Evolutionary conservation across 306 rosid species (phyloP).

Genomic region (Cucurbita argyrosperma): DNA sequence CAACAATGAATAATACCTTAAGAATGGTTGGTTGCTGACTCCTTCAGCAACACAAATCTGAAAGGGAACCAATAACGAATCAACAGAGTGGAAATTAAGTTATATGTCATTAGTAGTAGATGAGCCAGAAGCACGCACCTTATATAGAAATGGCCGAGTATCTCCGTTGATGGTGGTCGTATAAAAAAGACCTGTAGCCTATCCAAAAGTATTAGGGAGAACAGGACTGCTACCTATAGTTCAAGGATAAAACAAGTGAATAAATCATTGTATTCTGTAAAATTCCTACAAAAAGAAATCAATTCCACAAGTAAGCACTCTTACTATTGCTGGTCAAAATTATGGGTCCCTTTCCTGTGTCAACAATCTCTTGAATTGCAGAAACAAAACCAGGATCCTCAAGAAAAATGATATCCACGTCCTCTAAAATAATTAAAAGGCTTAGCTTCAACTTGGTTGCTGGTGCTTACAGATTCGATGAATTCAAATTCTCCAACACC

Average conservation of each 20-base stretch:
- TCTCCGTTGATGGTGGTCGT: constrained; percentile 44
- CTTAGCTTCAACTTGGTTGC: constrained; percentile 20
- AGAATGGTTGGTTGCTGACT: constrained; percentile 27
- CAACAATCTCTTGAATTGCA: constrained; percentile 63
- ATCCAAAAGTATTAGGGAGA: constrained; percentile 41
- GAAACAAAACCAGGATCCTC: constrained; percentile 77
- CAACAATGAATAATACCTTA: constrained; percentile 45
- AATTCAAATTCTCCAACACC: constrained; percentile 11
- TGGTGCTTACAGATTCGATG: constrained; percentile 14
- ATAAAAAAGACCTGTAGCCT: constrained; percentile 39
- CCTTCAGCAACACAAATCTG: constrained; percentile 71
- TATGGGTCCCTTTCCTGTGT: constrained; percentile 72
- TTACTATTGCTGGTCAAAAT: constrained; percentile 89
- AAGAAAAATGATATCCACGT: constrained; percentile 63
- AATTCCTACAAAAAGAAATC: constrained; percentile 4
- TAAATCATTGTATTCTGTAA: constrained; percentile 12
- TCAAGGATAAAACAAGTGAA: constrained; percentile 15
- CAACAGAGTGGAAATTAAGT: neutral
- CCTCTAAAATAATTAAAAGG: constrained; percentile 70
- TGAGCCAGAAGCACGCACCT: constrained; percentile 33
- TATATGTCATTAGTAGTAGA: neutral
- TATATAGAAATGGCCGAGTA: constrained; percentile 47
- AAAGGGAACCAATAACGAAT: constrained; percentile 8
- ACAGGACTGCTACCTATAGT: constrained; percentile 41
- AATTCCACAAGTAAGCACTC: constrained; percentile 17